Evolutionary conservation across 2,329 filamentous ascomycete genomes (phyloP).

Genomic region (Xylariaceae sp.): DNA sequence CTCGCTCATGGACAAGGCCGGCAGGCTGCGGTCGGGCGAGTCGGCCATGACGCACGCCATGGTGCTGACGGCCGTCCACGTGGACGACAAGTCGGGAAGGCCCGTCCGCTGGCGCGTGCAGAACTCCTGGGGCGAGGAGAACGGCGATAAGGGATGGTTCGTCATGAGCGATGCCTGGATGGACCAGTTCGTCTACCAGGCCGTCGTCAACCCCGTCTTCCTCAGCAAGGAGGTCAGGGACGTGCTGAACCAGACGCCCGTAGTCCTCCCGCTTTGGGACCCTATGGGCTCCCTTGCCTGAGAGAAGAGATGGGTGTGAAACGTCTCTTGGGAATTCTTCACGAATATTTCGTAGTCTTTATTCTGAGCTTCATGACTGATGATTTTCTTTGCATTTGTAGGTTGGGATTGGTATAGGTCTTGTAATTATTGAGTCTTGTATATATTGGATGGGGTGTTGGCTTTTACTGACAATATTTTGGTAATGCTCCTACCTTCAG

Average conservation of each 20-base stretch:
- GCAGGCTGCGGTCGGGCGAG: conserved; percentile 68
- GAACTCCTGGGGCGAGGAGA: conserved; percentile 71
- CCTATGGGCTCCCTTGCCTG: conserved; percentile 71
- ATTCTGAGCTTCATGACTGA: no score
- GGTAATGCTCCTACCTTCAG: no score
- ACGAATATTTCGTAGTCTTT: no score
- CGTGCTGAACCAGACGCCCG: conserved; percentile 63
- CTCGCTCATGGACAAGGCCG: conserved; percentile 64
- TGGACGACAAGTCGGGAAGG: conserved; percentile 57
- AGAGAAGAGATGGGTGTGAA: no score
- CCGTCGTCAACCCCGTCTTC: conserved; percentile 70
- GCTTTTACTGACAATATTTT: no score
- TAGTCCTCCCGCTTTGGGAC: conserved; percentile 72
- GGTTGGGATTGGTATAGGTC: no score
- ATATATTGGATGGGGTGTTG: no score
- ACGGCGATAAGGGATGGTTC: conserved; percentile 77
- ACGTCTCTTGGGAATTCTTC: no score
- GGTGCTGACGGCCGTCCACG: conserved; percentile 81
- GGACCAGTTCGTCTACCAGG: conserved; percentile 80
- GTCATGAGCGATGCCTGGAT: conserved; percentile 82
- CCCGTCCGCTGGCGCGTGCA: conserved; percentile 78
- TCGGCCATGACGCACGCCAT: conserved; percentile 87
- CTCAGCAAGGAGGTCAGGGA: conserved; percentile 61
- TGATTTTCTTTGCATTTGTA: no score
- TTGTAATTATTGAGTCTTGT: no score